Evolutionary conservation across 2,329 filamentous ascomycete species (phyloP).

Genomic region (Didymella exigua): DNA sequence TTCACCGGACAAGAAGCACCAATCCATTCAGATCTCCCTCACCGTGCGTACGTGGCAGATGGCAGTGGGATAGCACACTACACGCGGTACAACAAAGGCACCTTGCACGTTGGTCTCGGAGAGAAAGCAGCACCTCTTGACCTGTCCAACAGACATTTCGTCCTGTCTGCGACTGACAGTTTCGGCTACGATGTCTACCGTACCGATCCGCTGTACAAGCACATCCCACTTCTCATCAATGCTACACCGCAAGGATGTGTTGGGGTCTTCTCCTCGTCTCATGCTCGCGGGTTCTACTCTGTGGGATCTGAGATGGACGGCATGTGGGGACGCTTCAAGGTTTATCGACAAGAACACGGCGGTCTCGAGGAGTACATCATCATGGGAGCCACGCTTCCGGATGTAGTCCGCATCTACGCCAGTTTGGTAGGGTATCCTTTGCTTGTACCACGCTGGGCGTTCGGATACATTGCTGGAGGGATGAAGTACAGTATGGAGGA

Average conservation of each 20-base stretch:
- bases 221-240: slow-evolving; percentile 74
- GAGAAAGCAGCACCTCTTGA: slow-evolving; percentile 78
- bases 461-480: slow-evolving; percentile 74
- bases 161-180: slow-evolving; percentile 70
- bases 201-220: slow-evolving; percentile 76
- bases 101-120: slow-evolving; percentile 71
- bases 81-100: slow-evolving; percentile 64
- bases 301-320: slow-evolving; percentile 76
- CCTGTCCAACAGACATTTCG: slow-evolving; percentile 68
- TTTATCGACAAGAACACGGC: slow-evolving; percentile 73
- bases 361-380: slow-evolving; percentile 75
- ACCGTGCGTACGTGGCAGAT: slow-evolving; percentile 70
- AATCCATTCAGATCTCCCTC: slow-evolving; percentile 66
- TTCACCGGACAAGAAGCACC: slow-evolving; percentile 57
- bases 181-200: slow-evolving; percentile 75
- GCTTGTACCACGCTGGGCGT: slow-evolving; percentile 72
- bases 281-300: slow-evolving; percentile 67
- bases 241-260: slow-evolving; percentile 68
- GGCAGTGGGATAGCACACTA: slow-evolving; percentile 69
- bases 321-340: slow-evolving; percentile 76
- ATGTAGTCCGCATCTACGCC: slow-evolving; percentile 70
- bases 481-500: slow-evolving; percentile 66
- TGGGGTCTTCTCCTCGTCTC: slow-evolving; percentile 70
- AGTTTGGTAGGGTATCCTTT: slow-evolving; percentile 71
- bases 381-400: slow-evolving; percentile 68